Conservation (phyloP, 345 rosid genomes). For the Cardamine chenopodiifolia region DNA sequence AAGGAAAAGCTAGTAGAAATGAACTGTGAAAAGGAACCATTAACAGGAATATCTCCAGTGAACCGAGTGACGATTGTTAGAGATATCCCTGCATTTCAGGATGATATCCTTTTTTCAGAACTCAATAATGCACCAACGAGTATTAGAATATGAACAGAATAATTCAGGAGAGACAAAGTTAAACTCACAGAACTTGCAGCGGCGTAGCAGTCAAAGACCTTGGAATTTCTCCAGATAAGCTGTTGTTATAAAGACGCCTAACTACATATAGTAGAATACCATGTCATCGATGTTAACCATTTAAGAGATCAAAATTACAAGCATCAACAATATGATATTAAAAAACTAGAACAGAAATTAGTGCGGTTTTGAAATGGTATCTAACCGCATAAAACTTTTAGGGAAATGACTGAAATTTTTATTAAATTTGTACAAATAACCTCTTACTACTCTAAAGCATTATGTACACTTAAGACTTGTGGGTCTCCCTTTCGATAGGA, state of each 20-base stretch:
- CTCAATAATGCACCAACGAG: background rate
- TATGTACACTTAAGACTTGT: background rate
- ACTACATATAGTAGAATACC: slow-evolving; percentile 20
- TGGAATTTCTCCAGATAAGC: slow-evolving; percentile 62
- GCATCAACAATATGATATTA: background rate
- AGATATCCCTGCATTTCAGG: slow-evolving; percentile 73
- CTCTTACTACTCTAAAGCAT: slow-evolving; percentile 2
- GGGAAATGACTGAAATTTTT: background rate
- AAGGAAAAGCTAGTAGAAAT: slow-evolving; percentile 66
- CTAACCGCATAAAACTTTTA: background rate
- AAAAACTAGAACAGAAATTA: background rate
- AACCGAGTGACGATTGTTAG: slow-evolving; percentile 69
- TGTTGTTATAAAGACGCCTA: slow-evolving; percentile 83
- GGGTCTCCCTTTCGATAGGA: background rate
- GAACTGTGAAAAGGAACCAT: slow-evolving; percentile 80
- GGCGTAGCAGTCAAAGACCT: slow-evolving; percentile 49
- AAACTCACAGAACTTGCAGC: slow-evolving; percentile 80
- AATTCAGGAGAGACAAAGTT: slow-evolving; percentile 15
- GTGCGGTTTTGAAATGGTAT: background rate
- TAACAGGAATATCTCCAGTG: slow-evolving; percentile 64
- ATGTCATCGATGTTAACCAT: background rate
- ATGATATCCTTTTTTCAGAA: slow-evolving; percentile 9
- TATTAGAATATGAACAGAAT: background rate
- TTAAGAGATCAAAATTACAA: slow-evolving; percentile 2
- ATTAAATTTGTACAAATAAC: background rate